phyloP scores from a whole-genome alignment of 257 asterid genomes.

The Nicotiana noctiflora region DNA sequence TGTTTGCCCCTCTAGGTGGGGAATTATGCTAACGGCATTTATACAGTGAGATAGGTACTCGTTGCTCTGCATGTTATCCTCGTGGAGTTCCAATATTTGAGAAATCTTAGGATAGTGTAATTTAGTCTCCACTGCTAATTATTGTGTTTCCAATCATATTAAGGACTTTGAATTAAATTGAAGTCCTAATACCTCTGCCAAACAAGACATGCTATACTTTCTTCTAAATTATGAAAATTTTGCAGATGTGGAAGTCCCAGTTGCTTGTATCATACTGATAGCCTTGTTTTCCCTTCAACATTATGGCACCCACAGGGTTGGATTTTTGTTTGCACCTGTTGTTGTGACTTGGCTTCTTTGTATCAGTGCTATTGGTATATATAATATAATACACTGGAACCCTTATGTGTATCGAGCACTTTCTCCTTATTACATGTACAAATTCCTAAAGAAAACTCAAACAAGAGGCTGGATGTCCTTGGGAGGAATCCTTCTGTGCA shows the following conservation, averaged over 20 bases:
- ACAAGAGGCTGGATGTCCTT: conserved; percentile 82
- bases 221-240: conserved; percentile 15
- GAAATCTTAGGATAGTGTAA: not conserved
- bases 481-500: conserved; percentile 83
- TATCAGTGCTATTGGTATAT: conserved; percentile 71
- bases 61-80: not conserved
- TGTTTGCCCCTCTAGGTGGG: no score
- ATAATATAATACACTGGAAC: conserved; percentile 74
- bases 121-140: not conserved
- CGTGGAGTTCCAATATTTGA: not conserved
- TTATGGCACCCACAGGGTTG: conserved; percentile 94
- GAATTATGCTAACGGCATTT: no score
- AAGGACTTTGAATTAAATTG: not conserved
- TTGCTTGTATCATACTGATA: conserved; percentile 68
- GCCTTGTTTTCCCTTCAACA: conserved; percentile 89
- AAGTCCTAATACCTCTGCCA: not conserved
- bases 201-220: not conserved
- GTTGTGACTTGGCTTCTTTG: conserved; percentile 81
- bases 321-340: conserved; percentile 88
- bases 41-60: not conserved
- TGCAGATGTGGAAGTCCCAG: conserved; percentile 91
- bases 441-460: conserved; percentile 74
- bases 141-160: not conserved
- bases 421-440: conserved; percentile 80
- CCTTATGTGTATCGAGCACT: conserved; percentile 72